A percentile compares a stretch with the other conserved stretches of the same genome.
Evolutionary conservation across 129 eudicot genomes (phyloP).

Genomic region (Lactuca sativa): DNA sequence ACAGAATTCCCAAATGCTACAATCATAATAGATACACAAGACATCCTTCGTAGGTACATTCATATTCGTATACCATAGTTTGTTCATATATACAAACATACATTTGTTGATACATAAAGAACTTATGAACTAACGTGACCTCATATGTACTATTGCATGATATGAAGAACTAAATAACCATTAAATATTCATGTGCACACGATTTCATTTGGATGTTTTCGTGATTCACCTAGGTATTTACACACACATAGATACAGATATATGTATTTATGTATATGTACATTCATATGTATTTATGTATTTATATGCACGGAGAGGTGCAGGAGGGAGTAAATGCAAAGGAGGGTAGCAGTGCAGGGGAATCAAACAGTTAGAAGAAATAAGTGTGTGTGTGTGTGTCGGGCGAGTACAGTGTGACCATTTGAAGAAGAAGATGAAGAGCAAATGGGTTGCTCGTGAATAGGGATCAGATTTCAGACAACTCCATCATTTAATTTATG

Average conservation of each 20-base stretch:
- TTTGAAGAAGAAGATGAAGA: conserved; percentile 35
- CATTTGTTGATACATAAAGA: not conserved
- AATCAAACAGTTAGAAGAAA: conserved; percentile 41
- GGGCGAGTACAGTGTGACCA: conserved; percentile 26
- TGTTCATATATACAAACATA: too few species aligned
- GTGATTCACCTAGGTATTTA: not conserved
- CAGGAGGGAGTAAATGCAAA: conserved; percentile 31
- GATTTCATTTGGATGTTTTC: not conserved
- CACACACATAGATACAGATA: not conserved
- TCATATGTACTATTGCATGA: too few species aligned
- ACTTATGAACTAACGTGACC: not conserved
- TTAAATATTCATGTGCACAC: not conserved
- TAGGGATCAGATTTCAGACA: conserved; percentile 24
- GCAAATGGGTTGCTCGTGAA: conserved; percentile 41
- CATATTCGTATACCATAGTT: not conserved
- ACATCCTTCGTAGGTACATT: not conserved
- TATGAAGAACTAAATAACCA: not conserved
- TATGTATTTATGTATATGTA: not conserved
- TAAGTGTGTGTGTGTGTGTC: conserved; percentile 34
- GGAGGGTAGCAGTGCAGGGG: conserved; percentile 28
- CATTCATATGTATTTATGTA: not conserved
- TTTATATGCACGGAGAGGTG: conserved; percentile 15
- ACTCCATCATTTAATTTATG: conserved; percentile 24
- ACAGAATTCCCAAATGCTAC: not conserved
- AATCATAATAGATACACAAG: not conserved